A percentile compares a stretch with the other conserved stretches of the same genome.
Evolutionary conservation across 352 stramenopile species (phyloP).

Genomic region (Peronospora farinosa): DNA sequence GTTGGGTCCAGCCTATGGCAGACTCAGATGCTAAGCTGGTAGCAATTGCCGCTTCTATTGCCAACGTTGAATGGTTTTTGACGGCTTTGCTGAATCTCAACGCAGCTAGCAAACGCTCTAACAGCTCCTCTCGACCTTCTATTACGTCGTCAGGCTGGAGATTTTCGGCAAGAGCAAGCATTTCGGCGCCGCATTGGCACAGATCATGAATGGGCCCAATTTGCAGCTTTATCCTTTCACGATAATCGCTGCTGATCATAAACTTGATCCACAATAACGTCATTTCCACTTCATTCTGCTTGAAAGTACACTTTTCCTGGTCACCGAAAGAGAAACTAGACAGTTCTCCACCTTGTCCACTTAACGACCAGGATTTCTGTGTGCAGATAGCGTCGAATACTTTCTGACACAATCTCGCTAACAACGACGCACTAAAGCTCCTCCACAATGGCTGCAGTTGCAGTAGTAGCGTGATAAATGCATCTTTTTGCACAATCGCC

Average conservation of each 20-base stretch:
- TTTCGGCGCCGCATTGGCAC: conserved; percentile 47
- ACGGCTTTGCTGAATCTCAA: conserved; percentile 48
- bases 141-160: conserved; percentile 16
- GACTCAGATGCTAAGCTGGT: conserved; percentile 12
- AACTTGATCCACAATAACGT: conserved; percentile 56
- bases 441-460: conserved; percentile 49
- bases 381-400: conserved; percentile 27
- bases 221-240: conserved; percentile 54
- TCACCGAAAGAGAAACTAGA: background rate
- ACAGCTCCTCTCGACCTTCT: conserved; percentile 4
- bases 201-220: conserved; percentile 54
- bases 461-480: conserved; percentile 37
- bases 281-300: conserved; percentile 30
- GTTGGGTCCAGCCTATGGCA: conserved; percentile 25
- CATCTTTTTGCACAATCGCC: conserved; percentile 23
- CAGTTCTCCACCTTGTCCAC: conserved; percentile 7
- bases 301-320: background rate
- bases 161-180: conserved; percentile 39
- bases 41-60: conserved; percentile 20
- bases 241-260: conserved; percentile 59
- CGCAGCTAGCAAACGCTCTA: conserved; percentile 34
- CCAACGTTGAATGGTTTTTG: conserved; percentile 37
- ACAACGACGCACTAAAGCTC: conserved; percentile 44
- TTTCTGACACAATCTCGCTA: conserved; percentile 46
- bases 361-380: conserved; percentile 8